Base-by-base conservation (phyloP, 306 rosid genomes). In the Trifolium repens region DNA sequence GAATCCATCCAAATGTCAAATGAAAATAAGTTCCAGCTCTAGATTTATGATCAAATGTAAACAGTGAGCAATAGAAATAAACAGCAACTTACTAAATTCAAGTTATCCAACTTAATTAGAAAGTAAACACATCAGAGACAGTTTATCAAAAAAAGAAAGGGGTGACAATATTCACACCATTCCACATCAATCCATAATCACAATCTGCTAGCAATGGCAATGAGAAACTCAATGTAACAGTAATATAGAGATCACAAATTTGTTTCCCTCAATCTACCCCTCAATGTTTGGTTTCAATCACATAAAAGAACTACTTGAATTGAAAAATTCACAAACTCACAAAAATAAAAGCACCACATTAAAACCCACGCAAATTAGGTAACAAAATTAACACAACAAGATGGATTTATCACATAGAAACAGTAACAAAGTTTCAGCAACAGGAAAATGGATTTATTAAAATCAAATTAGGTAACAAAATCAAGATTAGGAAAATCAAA, bases 141-240 rank as follows among this genome's bases (percentile, higher is more conserved):
- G 35, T 22, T 1, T 22, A n/a, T n/a, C n/a, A n/a, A 22, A 1
- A 22, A 22, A 22, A 22, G 24, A 22, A 22, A 22, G 24, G 24
- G 24, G 24, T n/a, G 24, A 22, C 24, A 22, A 8, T 42, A 67
- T 47, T 46, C 80, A 47, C 39, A 57, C 19, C 17, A 61, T 24
- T 67, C 57, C 16, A 46, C 63, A 19, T 66, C 34, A 74, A 74
- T 60, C 52, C 67, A 34, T 26, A 60, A 69, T 19, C 44, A 77
- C 39, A 67, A 42, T 68, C 22, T 35, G 61, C 50, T 58, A 67
- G 52, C 62, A 73, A 67, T 9, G 27, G 19, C 35, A 53, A 61
- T 42, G 35, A 53, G 62, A 42, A 62, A 60, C 19, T 53, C 53
- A 74, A 35, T 10, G 40, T 11, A 22, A 22, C 24, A 22, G 24